Evolutionary conservation across 345 rosid genomes (phyloP).

Genomic region (Stellera chamaejasme): DNA sequence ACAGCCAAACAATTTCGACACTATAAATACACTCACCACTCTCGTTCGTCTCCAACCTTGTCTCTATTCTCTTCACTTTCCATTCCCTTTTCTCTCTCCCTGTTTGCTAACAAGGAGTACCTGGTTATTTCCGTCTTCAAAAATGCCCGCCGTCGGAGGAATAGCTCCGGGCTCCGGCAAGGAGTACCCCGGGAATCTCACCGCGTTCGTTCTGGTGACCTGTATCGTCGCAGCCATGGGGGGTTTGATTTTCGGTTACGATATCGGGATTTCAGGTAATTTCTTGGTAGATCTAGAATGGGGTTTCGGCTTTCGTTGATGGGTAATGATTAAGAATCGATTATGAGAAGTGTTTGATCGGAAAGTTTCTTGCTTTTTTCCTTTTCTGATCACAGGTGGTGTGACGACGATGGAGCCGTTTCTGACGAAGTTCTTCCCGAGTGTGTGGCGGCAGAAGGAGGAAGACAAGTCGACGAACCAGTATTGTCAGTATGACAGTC

Average conservation of each 20-base stretch:
- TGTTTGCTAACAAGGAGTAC: background rate
- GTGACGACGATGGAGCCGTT: conserved; percentile 83
- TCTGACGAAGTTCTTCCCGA: conserved; percentile 57
- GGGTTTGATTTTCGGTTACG: conserved; percentile 94
- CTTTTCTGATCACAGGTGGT: conserved; percentile 47
- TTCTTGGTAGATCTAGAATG: background rate
- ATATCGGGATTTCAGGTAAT: conserved; percentile 89
- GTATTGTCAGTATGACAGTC: conserved; percentile 76
- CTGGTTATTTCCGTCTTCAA: conserved; percentile 3
- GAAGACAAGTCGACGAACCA: conserved; percentile 38
- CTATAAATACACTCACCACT: conserved; percentile 23
- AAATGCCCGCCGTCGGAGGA: conserved; percentile 52
- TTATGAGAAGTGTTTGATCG: background rate
- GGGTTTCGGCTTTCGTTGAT: background rate
- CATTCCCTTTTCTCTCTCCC: background rate
- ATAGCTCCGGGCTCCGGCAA: conserved; percentile 34
- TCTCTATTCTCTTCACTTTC: background rate
- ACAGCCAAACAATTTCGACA: conserved; percentile 16
- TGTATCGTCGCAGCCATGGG: conserved; percentile 98
- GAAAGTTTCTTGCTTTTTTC: background rate
- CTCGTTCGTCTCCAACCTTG: background rate
- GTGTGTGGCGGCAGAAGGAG: conserved; percentile 48
- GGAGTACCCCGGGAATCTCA: conserved; percentile 84
- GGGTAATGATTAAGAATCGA: background rate
- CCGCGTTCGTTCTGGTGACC: conserved; percentile 62